Conservation (phyloP, 768 basidiomycete species). For the Leccinum ochraceum region DNA sequence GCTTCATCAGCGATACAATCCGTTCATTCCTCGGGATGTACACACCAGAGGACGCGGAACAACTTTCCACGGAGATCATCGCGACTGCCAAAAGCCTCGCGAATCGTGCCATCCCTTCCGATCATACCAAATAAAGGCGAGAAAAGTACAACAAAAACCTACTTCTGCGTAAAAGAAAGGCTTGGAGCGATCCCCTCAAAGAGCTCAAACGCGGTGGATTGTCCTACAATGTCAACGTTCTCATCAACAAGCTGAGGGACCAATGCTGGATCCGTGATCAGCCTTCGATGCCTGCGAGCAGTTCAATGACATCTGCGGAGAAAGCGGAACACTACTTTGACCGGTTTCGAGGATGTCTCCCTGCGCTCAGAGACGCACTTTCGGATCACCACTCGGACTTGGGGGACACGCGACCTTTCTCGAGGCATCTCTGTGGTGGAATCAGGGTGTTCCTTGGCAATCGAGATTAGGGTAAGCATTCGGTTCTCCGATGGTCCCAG, state of each 20-base stretch:
- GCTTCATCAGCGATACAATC: conserved; percentile 45
- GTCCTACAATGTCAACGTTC: conserved; percentile 63
- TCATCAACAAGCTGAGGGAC: conserved; percentile 51
- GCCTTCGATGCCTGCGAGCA: conserved; percentile 36
- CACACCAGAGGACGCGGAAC: conserved; percentile 48
- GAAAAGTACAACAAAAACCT: conserved; percentile 72
- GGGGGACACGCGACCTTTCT: conserved; percentile 80
- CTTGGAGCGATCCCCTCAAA: conserved; percentile 88
- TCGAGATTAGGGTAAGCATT: conserved; percentile 61
- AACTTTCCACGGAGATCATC: conserved; percentile 64
- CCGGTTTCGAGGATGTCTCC: conserved; percentile 63
- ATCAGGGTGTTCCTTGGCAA: conserved; percentile 67
- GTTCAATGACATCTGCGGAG: conserved; percentile 28
- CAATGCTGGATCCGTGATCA: conserved; percentile 69
- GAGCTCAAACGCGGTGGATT: conserved; percentile 83
- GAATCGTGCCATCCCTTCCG: conserved; percentile 41
- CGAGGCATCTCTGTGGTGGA: conserved; percentile 78
- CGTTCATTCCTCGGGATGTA: conserved; percentile 42
- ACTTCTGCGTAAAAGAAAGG: conserved; percentile 81
- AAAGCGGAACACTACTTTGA: conserved; percentile 65
- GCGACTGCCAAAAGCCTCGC: conserved; percentile 59
- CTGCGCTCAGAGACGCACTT: conserved; percentile 61
- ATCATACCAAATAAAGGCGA: conserved; percentile 47
- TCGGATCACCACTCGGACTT: conserved; percentile 79
- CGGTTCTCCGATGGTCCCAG: neutral